Percentiles rank a stretch among this genome's conserved stretches.
Conservation (phyloP, 345 rosid species). For the Aquilaria yunnanensis region DNA sequence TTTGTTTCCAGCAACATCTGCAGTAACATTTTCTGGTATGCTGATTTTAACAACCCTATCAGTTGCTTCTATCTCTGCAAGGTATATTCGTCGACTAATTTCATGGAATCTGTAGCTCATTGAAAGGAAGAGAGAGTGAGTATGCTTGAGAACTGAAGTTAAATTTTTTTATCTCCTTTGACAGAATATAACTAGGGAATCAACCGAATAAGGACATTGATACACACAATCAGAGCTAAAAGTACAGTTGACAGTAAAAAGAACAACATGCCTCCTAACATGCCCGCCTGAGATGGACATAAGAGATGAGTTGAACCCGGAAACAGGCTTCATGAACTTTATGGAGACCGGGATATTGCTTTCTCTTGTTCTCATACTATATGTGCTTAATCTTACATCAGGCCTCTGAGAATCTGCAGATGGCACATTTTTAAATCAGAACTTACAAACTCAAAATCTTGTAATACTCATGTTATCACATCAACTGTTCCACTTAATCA, state of each 20-base stretch:
- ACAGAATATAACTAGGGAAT: background rate
- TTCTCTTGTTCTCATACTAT: slow-evolving; percentile 58
- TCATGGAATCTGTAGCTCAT: slow-evolving; percentile 57
- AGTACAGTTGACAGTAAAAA: background rate
- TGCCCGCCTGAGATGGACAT: slow-evolving; percentile 71
- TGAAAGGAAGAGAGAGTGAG: slow-evolving; percentile 9
- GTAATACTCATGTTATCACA: too few relatives aligned
- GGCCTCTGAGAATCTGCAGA: slow-evolving; percentile 82
- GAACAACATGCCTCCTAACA: slow-evolving; percentile 59
- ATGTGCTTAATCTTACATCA: slow-evolving; percentile 61
- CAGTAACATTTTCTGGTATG: slow-evolving; percentile 74
- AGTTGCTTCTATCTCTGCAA: slow-evolving; percentile 55
- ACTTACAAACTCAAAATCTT: too few relatives aligned
- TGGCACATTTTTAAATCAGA: background rate
- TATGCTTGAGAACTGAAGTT: background rate
- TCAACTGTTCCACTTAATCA: too few relatives aligned
- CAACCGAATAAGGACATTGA: too few relatives aligned
- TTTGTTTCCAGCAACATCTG: slow-evolving; percentile 83
- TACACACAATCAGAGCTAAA: background rate
- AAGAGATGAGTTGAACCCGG: slow-evolving; percentile 74
- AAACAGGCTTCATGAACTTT: slow-evolving; percentile 76
- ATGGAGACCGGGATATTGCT: slow-evolving; percentile 49
- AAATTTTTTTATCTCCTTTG: background rate
- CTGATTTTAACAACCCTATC: slow-evolving; percentile 36
- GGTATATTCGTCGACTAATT: slow-evolving; percentile 51